A percentile compares a stretch with the other conserved stretches of the same genome.
phyloP scores from a whole-genome alignment of 176 grass and related monocot species.

The Cocos nucifera region DNA sequence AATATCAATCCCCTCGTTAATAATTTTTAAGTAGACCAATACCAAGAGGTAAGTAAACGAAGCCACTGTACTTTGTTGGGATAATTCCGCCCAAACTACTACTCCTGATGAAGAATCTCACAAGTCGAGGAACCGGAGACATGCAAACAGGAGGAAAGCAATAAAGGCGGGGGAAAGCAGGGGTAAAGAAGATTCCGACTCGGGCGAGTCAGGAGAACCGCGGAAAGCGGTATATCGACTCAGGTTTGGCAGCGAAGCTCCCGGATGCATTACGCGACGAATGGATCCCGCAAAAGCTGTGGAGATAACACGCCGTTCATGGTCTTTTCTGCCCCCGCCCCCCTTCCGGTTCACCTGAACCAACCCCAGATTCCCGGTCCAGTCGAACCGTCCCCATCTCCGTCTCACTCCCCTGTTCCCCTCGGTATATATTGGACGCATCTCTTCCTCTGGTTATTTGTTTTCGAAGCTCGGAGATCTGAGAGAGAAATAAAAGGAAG shows the following conservation, averaged over 20 bases:
- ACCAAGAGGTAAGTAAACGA: no score
- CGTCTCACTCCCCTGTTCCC: background rate
- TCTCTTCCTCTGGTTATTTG: background rate
- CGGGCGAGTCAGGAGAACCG: conserved; percentile 19
- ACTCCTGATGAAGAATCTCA: conserved; percentile 1
- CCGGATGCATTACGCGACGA: conserved; percentile 63
- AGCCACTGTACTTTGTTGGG: background rate
- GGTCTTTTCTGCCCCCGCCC: conserved; percentile 4
- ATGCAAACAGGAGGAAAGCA: background rate
- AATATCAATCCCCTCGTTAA: no score
- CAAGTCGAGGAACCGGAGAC: background rate
- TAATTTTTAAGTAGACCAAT: no score
- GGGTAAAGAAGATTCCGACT: conserved; percentile 12
- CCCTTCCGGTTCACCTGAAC: background rate
- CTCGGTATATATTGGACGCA: no score
- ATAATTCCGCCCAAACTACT: conserved; percentile 4
- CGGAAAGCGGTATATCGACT: conserved; percentile 29
- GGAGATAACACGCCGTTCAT: no score
- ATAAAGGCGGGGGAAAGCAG: background rate
- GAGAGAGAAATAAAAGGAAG: background rate
- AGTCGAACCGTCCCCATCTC: background rate
- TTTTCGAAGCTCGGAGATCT: conserved; percentile 1
- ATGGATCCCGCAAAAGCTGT: conserved; percentile 24
- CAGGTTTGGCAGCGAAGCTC: background rate
- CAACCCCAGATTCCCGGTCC: conserved; percentile 26